Evolutionary conservation across 306 rosid species (phyloP), one percentile per base, ranked within the genome.

Genomic region (Dryas octopetala): DNA sequence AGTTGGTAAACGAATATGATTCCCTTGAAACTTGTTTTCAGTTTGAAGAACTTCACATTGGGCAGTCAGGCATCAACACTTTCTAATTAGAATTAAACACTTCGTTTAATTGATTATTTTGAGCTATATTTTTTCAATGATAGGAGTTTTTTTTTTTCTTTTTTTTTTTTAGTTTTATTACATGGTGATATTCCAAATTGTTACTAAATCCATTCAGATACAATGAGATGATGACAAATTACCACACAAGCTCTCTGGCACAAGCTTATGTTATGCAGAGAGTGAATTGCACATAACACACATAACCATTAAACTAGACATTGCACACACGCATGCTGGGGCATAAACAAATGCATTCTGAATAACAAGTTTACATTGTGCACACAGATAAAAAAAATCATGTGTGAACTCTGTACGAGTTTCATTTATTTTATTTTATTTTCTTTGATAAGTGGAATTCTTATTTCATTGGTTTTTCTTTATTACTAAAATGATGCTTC

Each of bases 1-100:
- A 67, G 59, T 71, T 71, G 57, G 67, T 59, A 45, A 50, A 66
- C 79, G 85, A 70, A 84, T 76, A 57, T 51, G 7, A 78, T 49
- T 65, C 46, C 52, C 68, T 32, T 52, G 19, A 54, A 52, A 67
- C 17, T 50, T 62, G 53, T 74, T 54, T 63, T 63, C 85, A 94
- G 98, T 77, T 49, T 70, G 96, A 94, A 82, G 90, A 90, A 76
- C 82, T 85, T 83, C 82, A 76, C 55, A 79, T 90, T 62, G 95
- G 83, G 78, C 80, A 76, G 2, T 82, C 78, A 16, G 93, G 85
- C 81, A 86, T 94, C 71, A 79, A 70, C 84, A 32, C 38, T 32
- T 32, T 32, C 38, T 32, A 32, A 32, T 32, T 32, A 2, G 38
- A 32, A 32, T 32, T 32, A 32, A 32, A 32, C 38, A 32, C 38